Conservation (phyloP, 345 rosid species). For the Nephelium lappaceum region DNA sequence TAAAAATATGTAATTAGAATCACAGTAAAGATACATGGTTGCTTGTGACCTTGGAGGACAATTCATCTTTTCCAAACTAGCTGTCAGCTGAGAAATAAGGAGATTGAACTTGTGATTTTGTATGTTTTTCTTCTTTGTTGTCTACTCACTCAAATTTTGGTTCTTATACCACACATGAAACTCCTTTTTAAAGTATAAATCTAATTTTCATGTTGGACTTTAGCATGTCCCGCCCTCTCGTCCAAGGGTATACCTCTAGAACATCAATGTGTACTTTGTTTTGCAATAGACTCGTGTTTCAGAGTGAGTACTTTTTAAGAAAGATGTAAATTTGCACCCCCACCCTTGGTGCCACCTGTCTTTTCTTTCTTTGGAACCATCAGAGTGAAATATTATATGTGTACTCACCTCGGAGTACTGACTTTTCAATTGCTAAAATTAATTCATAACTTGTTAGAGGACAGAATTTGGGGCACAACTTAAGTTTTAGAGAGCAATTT, state of each 20-base stretch:
- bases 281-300: no score
- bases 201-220: neutral
- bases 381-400: neutral
- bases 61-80: neutral
- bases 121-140: neutral
- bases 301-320: neutral
- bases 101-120: neutral
- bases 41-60: neutral
- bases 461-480: constrained; percentile 75
- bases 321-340: neutral
- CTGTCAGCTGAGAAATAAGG: neutral
- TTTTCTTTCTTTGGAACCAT: neutral
- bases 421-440: constrained; percentile 10
- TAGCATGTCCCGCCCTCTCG: neutral
- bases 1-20: neutral
- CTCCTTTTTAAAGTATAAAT: neutral
- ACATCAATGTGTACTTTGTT: neutral
- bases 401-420: neutral
- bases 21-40: neutral
- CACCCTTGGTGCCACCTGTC: neutral
- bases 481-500: constrained; percentile 68
- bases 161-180: neutral
- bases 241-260: neutral
- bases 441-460: constrained; percentile 36
- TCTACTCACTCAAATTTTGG: neutral